A percentile compares a stretch with the other conserved stretches of the same genome.
Evolutionary conservation across 805 yeast species (phyloP).

Genomic region (Starmerella bombicola): DNA sequence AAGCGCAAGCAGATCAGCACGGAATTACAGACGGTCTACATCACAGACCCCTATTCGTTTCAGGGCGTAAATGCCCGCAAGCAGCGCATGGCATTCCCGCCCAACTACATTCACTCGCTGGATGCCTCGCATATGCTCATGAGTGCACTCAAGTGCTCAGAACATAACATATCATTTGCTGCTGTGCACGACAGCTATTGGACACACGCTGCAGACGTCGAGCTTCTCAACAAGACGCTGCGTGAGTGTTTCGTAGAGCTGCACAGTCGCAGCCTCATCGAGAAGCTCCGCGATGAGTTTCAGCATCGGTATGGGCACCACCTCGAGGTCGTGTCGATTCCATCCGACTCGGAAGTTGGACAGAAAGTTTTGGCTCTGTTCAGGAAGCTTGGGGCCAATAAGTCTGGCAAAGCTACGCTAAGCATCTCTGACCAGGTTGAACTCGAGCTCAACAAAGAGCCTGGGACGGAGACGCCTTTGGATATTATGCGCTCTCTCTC

Average conservation of each 20-base stretch:
- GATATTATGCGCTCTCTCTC: slow-evolving; percentile 33
- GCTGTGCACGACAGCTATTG: slow-evolving; percentile 96
- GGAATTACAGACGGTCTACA: slow-evolving; percentile 72
- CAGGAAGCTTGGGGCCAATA: slow-evolving; percentile 35
- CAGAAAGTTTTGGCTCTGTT: slow-evolving; percentile 39
- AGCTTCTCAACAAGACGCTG: slow-evolving; percentile 51
- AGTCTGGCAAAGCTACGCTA: slow-evolving; percentile 27
- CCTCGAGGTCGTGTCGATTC: slow-evolving; percentile 47
- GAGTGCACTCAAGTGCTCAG: slow-evolving; percentile 69
- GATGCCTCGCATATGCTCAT: slow-evolving; percentile 96
- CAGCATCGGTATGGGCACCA: slow-evolving; percentile 65
- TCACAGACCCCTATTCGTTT: slow-evolving; percentile 75
- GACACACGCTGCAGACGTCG: slow-evolving; percentile 88
- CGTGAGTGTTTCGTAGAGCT: slow-evolving; percentile 69
- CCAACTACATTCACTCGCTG: slow-evolving; percentile 84
- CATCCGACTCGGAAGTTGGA: slow-evolving; percentile 41
- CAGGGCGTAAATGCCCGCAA: slow-evolving; percentile 76
- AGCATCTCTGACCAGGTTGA: slow-evolving; percentile 62
- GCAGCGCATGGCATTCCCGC: slow-evolving; percentile 89
- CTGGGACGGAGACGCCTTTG: slow-evolving; percentile 52
- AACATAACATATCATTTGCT: slow-evolving; percentile 59
- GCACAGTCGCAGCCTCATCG: slow-evolving; percentile 63
- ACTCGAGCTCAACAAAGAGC: slow-evolving; percentile 49
- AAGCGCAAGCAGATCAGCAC: slow-evolving; percentile 60
- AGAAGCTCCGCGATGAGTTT: slow-evolving; percentile 62